These are phyloP conservation scores for Monosporascus ibericus DNA, from an alignment of 2,329 filamentous ascomycete genomes.

Conservation along the genomic window DNA sequence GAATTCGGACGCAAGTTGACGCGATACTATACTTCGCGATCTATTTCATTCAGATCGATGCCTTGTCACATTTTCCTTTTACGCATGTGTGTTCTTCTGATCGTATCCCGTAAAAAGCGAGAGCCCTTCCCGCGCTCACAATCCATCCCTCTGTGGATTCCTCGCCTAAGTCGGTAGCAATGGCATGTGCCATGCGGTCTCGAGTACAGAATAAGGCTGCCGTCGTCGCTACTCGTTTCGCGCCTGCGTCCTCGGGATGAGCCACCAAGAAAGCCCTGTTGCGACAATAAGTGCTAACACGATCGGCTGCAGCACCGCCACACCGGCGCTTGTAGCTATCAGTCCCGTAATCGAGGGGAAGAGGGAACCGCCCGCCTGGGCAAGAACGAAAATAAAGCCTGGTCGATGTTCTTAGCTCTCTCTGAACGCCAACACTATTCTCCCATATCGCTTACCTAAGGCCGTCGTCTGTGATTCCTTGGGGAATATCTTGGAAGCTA, in stretches of 20 bases:
- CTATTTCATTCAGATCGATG: too few relatives aligned
- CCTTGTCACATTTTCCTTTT: too few relatives aligned
- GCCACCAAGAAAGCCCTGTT: constrained; percentile 34
- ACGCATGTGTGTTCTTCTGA: too few relatives aligned
- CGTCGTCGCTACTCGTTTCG: constrained; percentile 14
- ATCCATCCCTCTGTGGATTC: too few relatives aligned
- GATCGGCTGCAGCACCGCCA: constrained; percentile 42
- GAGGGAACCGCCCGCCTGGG: constrained; percentile 44
- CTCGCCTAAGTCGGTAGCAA: neutral
- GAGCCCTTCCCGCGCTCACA: too few relatives aligned
- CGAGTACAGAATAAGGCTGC: neutral
- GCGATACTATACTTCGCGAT: too few relatives aligned
- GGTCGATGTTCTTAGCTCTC: neutral
- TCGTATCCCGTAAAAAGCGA: too few relatives aligned
- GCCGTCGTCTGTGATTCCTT: constrained; percentile 40
- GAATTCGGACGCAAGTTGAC: too few relatives aligned
- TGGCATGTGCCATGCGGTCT: too few relatives aligned
- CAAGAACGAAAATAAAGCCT: constrained; percentile 44
- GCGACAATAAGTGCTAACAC: constrained; percentile 37
- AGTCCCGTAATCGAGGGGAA: constrained; percentile 46
- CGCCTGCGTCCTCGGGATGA: constrained; percentile 27
- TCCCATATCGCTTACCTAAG: constrained; percentile 28
- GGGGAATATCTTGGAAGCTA: constrained; percentile 43
- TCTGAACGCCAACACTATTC: constrained; percentile 1
- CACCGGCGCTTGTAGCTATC: constrained; percentile 37